Evolutionary conservation across 2,329 filamentous ascomycete species (phyloP).

Genomic region (Xylariomycetidae sp.): DNA sequence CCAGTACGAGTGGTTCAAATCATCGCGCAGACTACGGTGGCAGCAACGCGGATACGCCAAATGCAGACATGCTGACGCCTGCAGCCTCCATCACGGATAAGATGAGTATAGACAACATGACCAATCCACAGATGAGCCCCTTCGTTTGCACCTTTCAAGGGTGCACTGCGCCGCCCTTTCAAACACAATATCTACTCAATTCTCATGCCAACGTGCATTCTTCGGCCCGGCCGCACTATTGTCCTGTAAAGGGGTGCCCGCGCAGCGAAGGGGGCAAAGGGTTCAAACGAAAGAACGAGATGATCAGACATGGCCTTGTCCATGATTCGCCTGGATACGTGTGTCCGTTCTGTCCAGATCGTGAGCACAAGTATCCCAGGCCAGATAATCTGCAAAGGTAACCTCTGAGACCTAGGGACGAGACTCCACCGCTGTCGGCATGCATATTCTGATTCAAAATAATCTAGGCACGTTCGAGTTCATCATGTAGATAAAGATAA

Average conservation of each 20-base stretch:
- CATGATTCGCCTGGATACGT: conserved; percentile 93
- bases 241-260: conserved; percentile 57
- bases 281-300: conserved; percentile 69
- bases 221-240: conserved; percentile 61
- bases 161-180: conserved; percentile 69
- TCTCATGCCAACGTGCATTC: conserved; percentile 74
- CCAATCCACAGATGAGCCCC: conserved; percentile 44
- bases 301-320: conserved; percentile 76
- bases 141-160: conserved; percentile 58
- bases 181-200: conserved; percentile 73
- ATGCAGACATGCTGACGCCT: conserved; percentile 40
- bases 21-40: conserved; percentile 38
- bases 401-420: conserved; percentile 1
- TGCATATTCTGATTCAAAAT: conserved; percentile 4
- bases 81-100: conserved; percentile 41
- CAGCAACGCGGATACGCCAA: conserved; percentile 42
- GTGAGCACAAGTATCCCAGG: conserved; percentile 89
- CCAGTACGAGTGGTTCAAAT: conserved; percentile 20
- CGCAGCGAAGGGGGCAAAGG: conserved; percentile 61
- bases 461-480: conserved; percentile 76
- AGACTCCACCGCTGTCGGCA: conserved; percentile 3
- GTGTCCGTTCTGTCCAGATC: conserved; percentile 91
- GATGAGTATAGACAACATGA: conserved; percentile 56
- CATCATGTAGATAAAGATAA: conserved; percentile 88
- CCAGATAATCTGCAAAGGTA: conserved; percentile 95